Base-by-base conservation (phyloP, 257 asterid genomes). In the Jacaranda copaia region DNA sequence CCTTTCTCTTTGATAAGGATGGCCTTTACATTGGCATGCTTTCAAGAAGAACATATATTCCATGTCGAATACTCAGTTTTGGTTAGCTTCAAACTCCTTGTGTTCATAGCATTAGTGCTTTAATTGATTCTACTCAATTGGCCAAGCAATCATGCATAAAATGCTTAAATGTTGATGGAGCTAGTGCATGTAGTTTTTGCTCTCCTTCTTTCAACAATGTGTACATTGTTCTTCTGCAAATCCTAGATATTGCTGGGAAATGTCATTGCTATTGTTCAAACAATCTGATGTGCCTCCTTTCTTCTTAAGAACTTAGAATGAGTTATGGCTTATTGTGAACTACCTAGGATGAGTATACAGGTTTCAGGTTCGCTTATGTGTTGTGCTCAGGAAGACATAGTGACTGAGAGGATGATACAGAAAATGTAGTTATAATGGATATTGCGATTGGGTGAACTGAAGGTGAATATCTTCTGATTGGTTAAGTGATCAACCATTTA, bases 91-190 rank as follows among this genome's bases (percentile, higher is more conserved):
- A 72, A 56, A 59, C 12, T 38, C 14, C 35, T 52, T 72, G 58
- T 60, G 65, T 60, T 39, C 19, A 36, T 72, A 10, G 19, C 16
- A 45, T 14, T 25, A 72, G 49, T 49, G 45, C 16, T 57, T 62
- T 25, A 13, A 74, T 8, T 25, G 36, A 3, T 62, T 69, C 8
- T 46, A 46, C 45, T 40, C 0, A 32, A 53, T 15, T 59, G 55
- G 32, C 49, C 46, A 20, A 49, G 10, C 9, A 1, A 18, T 10
- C 20, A 35, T 10, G 19, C 45, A 9, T 75, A 36, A 43, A 53
- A 56, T 67, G 49, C 69, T 52, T 75, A 51, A 65, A 53, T 48
- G 52, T 48, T 39, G 38, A 36, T 77, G 71, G 46, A 69, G 72
- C 72, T 60, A 8, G 38, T 68, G 72, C 32, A 25, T 25, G 53